These are phyloP conservation scores for Fusarium chuoi DNA, from an alignment of 2,329 filamentous ascomycete species.

Conservation along the genomic window DNA sequence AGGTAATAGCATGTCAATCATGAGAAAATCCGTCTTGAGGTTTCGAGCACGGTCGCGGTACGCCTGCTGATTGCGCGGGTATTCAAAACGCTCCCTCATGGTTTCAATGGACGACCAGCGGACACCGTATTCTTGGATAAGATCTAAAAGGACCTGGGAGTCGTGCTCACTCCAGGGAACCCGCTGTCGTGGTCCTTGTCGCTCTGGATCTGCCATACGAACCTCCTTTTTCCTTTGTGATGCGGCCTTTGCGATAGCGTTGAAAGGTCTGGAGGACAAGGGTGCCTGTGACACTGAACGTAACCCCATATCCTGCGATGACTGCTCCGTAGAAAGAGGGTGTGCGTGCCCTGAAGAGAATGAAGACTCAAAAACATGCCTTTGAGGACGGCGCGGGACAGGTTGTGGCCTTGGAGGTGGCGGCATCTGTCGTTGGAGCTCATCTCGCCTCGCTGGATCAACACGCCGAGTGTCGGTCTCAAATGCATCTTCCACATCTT, in stretches of 20 bases:
- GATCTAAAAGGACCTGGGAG: slow-evolving; percentile 52
- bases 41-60: slow-evolving; percentile 69
- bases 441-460: slow-evolving; percentile 36
- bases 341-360: slow-evolving; percentile 14
- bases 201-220: slow-evolving; percentile 23
- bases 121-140: slow-evolving; percentile 49
- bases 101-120: slow-evolving; percentile 49
- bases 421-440: slow-evolving; percentile 22
- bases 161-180: slow-evolving; percentile 57
- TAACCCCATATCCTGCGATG: slow-evolving; percentile 13
- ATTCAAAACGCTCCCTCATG: slow-evolving; percentile 52
- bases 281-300: not conserved
- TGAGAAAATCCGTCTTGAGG: slow-evolving; percentile 63
- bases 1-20: slow-evolving; percentile 57
- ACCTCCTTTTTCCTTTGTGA: slow-evolving; percentile 24
- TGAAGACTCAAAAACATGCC: slow-evolving; percentile 2
- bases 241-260: slow-evolving; percentile 45
- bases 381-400: not conserved
- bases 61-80: slow-evolving; percentile 63
- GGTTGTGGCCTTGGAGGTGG: slow-evolving; percentile 23
- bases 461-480: slow-evolving; percentile 45
- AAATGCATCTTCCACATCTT: slow-evolving; percentile 44
- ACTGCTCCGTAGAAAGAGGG: slow-evolving; percentile 43
- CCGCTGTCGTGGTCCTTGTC: slow-evolving; percentile 40
- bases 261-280: slow-evolving; percentile 20